Conservation (phyloP, 2,329 filamentous ascomycete genomes). For the Davidsoniella eucalypti region DNA sequence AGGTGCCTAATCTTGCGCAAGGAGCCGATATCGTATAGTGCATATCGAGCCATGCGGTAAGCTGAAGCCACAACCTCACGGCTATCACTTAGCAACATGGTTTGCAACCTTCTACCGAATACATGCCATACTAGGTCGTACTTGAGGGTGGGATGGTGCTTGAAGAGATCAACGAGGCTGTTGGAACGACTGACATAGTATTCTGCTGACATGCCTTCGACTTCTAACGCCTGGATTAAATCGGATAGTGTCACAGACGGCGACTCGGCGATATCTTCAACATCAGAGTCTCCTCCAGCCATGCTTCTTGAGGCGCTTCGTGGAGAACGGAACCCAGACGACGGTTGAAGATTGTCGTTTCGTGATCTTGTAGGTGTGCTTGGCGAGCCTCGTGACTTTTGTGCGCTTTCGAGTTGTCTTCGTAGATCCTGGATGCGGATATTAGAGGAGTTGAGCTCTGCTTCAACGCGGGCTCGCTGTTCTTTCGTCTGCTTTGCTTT, state of each 20-base stretch:
- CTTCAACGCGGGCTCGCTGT: slow-evolving; percentile 62
- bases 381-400: slow-evolving; percentile 31
- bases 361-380: slow-evolving; percentile 37
- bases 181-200: slow-evolving; percentile 93
- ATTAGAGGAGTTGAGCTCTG: slow-evolving; percentile 81
- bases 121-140: slow-evolving; percentile 94
- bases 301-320: slow-evolving; percentile 37
- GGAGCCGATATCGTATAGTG: slow-evolving; percentile 81
- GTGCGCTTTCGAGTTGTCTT: slow-evolving; percentile 42
- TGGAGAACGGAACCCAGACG: slow-evolving; percentile 37
- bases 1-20: slow-evolving; percentile 73
- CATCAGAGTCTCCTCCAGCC: slow-evolving; percentile 41
- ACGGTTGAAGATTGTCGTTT: slow-evolving; percentile 29
- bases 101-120: slow-evolving; percentile 84
- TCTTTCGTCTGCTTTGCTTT: slow-evolving; percentile 92
- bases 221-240: slow-evolving; percentile 75
- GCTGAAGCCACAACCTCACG: slow-evolving; percentile 90
- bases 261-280: slow-evolving; percentile 60
- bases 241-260: slow-evolving; percentile 85
- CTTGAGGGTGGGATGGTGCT: slow-evolving; percentile 78
- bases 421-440: slow-evolving; percentile 46
- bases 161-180: slow-evolving; percentile 89
- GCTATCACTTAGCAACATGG: slow-evolving; percentile 89
- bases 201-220: slow-evolving; percentile 74
- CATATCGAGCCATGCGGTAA: slow-evolving; percentile 84